phyloP scores from a whole-genome alignment of 495 filamentous ascomycete species.

The Immersiella caudata region DNA sequence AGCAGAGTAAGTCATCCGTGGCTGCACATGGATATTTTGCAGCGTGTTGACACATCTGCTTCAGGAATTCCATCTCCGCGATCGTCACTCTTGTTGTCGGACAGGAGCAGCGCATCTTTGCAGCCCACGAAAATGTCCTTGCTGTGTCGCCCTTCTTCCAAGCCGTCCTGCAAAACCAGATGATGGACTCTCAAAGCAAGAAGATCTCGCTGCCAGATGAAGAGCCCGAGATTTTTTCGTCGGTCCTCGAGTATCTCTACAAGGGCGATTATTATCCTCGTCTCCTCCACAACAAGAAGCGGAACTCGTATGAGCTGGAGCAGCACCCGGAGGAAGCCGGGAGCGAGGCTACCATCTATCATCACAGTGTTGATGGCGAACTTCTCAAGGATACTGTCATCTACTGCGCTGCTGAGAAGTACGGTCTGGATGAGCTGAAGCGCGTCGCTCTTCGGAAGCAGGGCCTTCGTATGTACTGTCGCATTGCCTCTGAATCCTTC shows the following conservation, averaged over 20 bases:
- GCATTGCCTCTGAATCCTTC: neutral
- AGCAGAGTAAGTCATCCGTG: slow-evolving; percentile 33
- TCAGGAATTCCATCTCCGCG: slow-evolving; percentile 64
- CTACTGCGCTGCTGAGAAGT: slow-evolving; percentile 85
- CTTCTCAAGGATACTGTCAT: slow-evolving; percentile 88
- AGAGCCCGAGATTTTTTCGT: slow-evolving; percentile 87
- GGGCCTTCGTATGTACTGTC: slow-evolving; percentile 59
- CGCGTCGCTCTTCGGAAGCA: slow-evolving; percentile 83
- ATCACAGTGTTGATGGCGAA: slow-evolving; percentile 62
- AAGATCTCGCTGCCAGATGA: slow-evolving; percentile 81
- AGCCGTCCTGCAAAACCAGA: slow-evolving; percentile 60
- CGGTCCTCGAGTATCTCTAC: slow-evolving; percentile 89
- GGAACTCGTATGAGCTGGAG: slow-evolving; percentile 73
- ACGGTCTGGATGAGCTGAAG: slow-evolving; percentile 80
- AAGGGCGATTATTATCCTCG: slow-evolving; percentile 88
- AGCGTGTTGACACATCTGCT: slow-evolving; percentile 21
- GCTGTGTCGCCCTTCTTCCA: slow-evolving; percentile 76
- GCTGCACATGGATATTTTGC: neutral
- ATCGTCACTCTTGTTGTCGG: slow-evolving; percentile 83
- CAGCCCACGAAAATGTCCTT: slow-evolving; percentile 86
- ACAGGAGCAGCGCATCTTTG: slow-evolving; percentile 78
- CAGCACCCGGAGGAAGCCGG: slow-evolving; percentile 49
- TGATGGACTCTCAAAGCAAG: slow-evolving; percentile 65
- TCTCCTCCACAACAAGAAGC: slow-evolving; percentile 68
- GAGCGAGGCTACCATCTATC: slow-evolving; percentile 69